phyloP scores from a whole-genome alignment of 1,139 yeast species.

The Magnusiomyces paraingens region DNA sequence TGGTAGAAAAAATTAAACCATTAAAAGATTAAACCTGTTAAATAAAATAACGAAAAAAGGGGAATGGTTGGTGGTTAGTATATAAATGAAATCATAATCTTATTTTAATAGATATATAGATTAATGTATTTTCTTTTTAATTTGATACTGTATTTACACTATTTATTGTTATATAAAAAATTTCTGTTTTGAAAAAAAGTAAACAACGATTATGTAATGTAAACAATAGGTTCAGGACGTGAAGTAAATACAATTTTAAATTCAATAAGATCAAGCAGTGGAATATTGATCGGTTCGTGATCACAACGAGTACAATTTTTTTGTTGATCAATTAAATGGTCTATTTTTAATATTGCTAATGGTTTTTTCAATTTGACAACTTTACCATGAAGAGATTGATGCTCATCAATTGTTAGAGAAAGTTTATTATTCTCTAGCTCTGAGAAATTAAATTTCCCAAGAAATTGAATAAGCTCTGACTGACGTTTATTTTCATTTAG shows the following conservation, averaged over 20 bases:
- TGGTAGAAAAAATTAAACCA: neutral
- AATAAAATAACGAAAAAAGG: neutral
- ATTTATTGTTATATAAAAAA: too few relatives aligned
- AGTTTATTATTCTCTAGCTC: conserved; percentile 24
- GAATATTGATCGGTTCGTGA: conserved; percentile 21
- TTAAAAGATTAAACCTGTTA: too few relatives aligned
- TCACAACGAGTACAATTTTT: conserved; percentile 9
- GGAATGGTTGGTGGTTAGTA: too few relatives aligned
- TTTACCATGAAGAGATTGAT: conserved; percentile 33
- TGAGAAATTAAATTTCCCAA: conserved; percentile 25
- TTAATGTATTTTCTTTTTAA: neutral
- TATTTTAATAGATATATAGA: neutral
- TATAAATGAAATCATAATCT: too few relatives aligned
- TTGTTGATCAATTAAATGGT: conserved; percentile 14
- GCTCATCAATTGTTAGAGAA: conserved; percentile 29
- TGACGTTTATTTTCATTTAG: conserved; percentile 4
- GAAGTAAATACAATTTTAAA: conserved; percentile 31
- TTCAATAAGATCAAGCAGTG: conserved; percentile 28
- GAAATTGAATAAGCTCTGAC: conserved; percentile 10
- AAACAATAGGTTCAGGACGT: conserved; percentile 33
- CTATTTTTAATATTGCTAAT: conserved; percentile 28
- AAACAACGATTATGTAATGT: neutral
- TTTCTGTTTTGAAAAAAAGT: too few relatives aligned
- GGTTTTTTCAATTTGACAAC: conserved; percentile 32
- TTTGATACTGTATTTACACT: neutral